Percentiles rank a stretch among this genome's conserved stretches.
These are phyloP conservation scores for Phtheirospermum japonicum DNA, from an alignment of 257 asterid genomes.

Conservation along the genomic window DNA sequence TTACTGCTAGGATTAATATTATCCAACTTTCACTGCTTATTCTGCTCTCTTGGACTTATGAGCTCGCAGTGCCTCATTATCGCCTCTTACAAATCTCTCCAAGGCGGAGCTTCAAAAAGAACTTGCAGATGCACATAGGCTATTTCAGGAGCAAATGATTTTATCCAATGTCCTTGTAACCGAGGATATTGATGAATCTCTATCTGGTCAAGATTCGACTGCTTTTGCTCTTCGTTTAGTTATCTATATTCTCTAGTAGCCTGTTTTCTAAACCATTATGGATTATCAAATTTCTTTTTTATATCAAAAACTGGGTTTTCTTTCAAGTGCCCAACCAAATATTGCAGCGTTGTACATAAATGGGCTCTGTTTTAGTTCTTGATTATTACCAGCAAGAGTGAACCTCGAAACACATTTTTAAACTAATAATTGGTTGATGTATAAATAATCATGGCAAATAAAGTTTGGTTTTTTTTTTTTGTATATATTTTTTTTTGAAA, in stretches of 20 bases:
- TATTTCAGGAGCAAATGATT: constrained; percentile 59
- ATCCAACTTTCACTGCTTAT: constrained; percentile 23
- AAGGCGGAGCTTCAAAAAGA: constrained; percentile 72
- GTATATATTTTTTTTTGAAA: too few species aligned
- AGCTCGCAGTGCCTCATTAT: constrained; percentile 45
- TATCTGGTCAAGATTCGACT: constrained; percentile 42
- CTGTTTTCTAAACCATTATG: too few species aligned
- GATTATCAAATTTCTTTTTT: too few species aligned
- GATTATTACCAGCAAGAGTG: not conserved
- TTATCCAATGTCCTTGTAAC: constrained; percentile 52
- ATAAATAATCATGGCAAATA: not conserved
- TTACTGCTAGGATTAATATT: too few species aligned
- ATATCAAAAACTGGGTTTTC: too few species aligned
- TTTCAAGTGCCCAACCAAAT: not conserved
- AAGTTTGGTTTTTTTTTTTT: not conserved
- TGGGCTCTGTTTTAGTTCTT: not conserved
- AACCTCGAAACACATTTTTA: not conserved
- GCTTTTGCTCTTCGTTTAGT: constrained; percentile 50
- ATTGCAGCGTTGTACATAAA: not conserved
- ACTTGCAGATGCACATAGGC: constrained; percentile 71
- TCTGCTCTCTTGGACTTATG: constrained; percentile 35
- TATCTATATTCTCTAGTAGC: constrained; percentile 14
- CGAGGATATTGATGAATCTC: constrained; percentile 52
- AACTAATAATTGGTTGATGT: not conserved
- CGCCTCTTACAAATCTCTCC: constrained; percentile 56